A percentile compares a stretch with the other conserved stretches of the same genome.
These are phyloP conservation scores for Hyphodiscus sp. DNA, from an alignment of 2,329 filamentous ascomycete genomes.

Conservation along the genomic window DNA sequence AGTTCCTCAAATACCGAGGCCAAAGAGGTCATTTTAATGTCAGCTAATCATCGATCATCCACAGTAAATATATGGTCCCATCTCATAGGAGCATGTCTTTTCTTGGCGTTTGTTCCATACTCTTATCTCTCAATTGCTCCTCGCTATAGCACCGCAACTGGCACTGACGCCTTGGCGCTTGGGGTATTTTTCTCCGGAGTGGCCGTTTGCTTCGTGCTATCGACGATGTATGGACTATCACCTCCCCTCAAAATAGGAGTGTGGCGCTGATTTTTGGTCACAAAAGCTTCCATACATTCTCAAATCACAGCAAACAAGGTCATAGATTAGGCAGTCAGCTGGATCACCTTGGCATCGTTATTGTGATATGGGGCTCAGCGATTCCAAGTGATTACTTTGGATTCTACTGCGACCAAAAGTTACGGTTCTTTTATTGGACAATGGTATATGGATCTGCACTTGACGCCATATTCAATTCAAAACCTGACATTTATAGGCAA, in stretches of 20 bases:
- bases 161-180: slow-evolving; percentile 34
- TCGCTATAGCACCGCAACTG: slow-evolving; percentile 29
- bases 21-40: too few species aligned
- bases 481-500: too few species aligned
- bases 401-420: slow-evolving; percentile 35
- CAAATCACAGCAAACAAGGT: slow-evolving; percentile 33
- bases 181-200: slow-evolving; percentile 34
- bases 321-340: slow-evolving; percentile 33
- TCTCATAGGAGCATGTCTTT: slow-evolving; percentile 36
- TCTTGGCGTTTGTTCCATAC: slow-evolving; percentile 25
- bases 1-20: accelerated
- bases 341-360: slow-evolving; percentile 35
- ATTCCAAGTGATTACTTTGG: slow-evolving; percentile 35
- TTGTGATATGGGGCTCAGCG: slow-evolving; percentile 35
- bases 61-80: slow-evolving; percentile 38
- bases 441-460: neutral
- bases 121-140: slow-evolving; percentile 25
- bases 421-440: slow-evolving; percentile 31
- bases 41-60: slow-evolving; percentile 27
- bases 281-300: slow-evolving; percentile 30
- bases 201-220: slow-evolving; percentile 34
- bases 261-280: neutral
- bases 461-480: too few species aligned
- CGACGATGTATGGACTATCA: slow-evolving; percentile 20
- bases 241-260: neutral